phyloP scores from a whole-genome alignment of 1,284 basidiomycete genomes.

The Ustilago curta region DNA sequence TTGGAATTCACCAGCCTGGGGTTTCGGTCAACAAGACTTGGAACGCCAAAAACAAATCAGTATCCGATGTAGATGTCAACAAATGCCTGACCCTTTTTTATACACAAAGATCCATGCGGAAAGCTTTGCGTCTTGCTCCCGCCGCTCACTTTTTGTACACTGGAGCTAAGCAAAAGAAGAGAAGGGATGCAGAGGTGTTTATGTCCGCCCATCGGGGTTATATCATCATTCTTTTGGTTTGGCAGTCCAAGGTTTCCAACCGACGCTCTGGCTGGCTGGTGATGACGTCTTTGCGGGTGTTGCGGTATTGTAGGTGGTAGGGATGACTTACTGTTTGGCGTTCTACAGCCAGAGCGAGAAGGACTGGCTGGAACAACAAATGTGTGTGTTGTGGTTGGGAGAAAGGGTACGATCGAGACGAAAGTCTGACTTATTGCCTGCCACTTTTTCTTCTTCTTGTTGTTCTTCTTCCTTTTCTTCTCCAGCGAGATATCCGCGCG shows the following conservation, averaged over 20 bases:
- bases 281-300: neutral
- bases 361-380: slow-evolving; percentile 1
- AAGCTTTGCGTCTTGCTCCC: slow-evolving; percentile 34
- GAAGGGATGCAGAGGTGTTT: slow-evolving; percentile 44
- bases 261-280: neutral
- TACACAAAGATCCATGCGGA: slow-evolving; percentile 12
- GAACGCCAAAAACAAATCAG: slow-evolving; percentile 28
- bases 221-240: slow-evolving; percentile 33
- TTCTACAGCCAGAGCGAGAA: neutral
- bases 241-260: neutral
- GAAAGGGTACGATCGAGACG: neutral
- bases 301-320: neutral
- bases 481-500: slow-evolving; percentile 16
- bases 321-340: slow-evolving; percentile 12
- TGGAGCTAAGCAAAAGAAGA: slow-evolving; percentile 39
- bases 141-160: slow-evolving; percentile 56
- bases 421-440: neutral
- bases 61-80: slow-evolving; percentile 59
- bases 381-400: slow-evolving; percentile 18
- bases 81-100: slow-evolving; percentile 53
- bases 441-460: slow-evolving; percentile 1
- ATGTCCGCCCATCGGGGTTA: slow-evolving; percentile 57
- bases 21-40: neutral
- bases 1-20: neutral
- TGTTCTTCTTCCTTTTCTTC: no score